Base-by-base conservation (phyloP, 495 filamentous ascomycete species). In the Lepraria neglecta region DNA sequence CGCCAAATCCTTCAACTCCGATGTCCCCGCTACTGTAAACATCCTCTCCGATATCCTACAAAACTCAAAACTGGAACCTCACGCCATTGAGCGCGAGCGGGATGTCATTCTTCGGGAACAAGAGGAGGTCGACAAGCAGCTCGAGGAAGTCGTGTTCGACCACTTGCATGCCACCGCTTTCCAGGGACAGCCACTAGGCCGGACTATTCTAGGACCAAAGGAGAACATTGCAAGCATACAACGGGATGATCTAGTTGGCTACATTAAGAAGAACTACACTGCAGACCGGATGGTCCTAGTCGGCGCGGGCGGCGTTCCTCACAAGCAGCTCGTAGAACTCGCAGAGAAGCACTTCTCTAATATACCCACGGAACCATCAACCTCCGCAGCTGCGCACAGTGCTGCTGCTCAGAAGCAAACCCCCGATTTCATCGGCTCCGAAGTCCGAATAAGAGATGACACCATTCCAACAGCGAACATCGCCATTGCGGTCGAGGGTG, bases 201-300 rank as follows among this genome's bases (percentile, higher is more conserved):
- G 94, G 72, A 99, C 94, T 59, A 99, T 99, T 74, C 84, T 99
- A 58, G 94, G 94, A 64, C 92, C 94, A 58, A 91, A 90, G 78
- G 87, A 97, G 80, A 99, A 99, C 83, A 99, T 99, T 77, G 82
- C 90, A 71, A 91, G 87, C 76, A 97, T 99, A 78, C 83, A 88
- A 71, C 85, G 90, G 60, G 82, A 88, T 68, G 92, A 99, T 76
- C 82, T 99, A 65, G 76, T 80, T 70, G 87, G 88, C 77, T 99
- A 97, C 80, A 97, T 99, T 82, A 94, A 94, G 80, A 89, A 85
- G 77, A 99, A 99, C 83, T 99, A 99, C 82, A 95, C 89, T 48
- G 92, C 95, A 61, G 94, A 99, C 78, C 91, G 95, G 70, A 99
- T 97, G 92, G 94, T 99, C 52, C 86, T 99, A 50, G 95, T 95